Evolutionary conservation across 139 green algal species (phyloP).

Genomic region (Penium margaritaceum): DNA sequence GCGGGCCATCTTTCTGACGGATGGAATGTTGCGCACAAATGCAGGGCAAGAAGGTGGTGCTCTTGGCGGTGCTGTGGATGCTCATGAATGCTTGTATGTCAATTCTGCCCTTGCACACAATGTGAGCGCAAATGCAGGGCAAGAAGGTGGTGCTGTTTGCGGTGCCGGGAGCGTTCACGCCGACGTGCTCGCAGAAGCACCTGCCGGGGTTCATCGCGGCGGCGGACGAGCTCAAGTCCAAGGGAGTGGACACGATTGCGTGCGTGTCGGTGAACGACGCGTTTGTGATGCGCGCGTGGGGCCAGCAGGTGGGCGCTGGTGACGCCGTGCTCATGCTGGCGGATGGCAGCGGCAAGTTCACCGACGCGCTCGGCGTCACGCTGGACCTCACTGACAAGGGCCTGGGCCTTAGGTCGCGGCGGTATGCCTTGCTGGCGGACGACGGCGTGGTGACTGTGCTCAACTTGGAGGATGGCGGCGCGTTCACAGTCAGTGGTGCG

Average conservation of each 20-base stretch:
- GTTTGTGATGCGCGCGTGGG: slow-evolving; percentile 88
- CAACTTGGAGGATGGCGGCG: slow-evolving; percentile 94
- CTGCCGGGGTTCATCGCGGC: slow-evolving; percentile 63
- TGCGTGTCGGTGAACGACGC: slow-evolving; percentile 94
- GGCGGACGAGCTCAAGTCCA: slow-evolving; percentile 80
- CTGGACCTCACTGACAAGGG: slow-evolving; percentile 82
- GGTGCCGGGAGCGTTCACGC: slow-evolving; percentile 58
- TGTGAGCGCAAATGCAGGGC: no score
- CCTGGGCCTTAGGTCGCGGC: slow-evolving; percentile 45
- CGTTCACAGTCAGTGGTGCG: slow-evolving; percentile 82
- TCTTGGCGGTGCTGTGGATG: no score
- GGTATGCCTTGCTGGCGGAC: slow-evolving; percentile 87
- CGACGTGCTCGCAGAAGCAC: slow-evolving; percentile 55
- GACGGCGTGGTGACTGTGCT: slow-evolving; percentile 67
- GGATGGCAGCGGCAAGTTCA: slow-evolving; percentile 62
- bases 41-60: no score
- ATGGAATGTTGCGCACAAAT: no score
- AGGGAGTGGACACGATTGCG: slow-evolving; percentile 84
- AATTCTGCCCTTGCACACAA: no score
- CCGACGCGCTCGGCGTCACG: slow-evolving; percentile 60
- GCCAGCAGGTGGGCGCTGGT: slow-evolving; percentile 59
- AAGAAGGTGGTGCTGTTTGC: slow-evolving; percentile 81
- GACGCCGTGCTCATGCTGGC: slow-evolving; percentile 80
- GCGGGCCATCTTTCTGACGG: no score
- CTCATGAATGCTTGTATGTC: no score